Conservation (phyloP, 371 early-diverging fungal species). For the Fennellomyces sp. region DNA sequence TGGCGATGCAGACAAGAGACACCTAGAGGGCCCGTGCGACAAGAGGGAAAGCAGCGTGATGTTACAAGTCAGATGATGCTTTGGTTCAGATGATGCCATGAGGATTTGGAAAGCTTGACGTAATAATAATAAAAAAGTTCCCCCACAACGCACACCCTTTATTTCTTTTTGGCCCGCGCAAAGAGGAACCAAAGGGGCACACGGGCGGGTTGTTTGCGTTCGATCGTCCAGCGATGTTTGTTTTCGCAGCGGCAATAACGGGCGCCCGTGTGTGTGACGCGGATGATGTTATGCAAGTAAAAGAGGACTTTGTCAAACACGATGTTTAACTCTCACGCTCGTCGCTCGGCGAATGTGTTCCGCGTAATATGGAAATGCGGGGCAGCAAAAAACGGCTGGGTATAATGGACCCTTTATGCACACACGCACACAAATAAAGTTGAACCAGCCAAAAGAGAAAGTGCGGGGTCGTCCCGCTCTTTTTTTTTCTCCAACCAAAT, state of each 20-base stretch:
- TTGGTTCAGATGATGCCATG: constrained; percentile 1
- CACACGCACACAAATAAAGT: not conserved
- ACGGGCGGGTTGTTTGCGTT: too few species aligned
- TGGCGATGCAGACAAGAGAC: not conserved
- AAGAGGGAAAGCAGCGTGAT: not conserved
- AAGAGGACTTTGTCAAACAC: constrained; percentile 3
- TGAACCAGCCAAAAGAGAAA: too few species aligned
- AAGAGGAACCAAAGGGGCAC: not conserved
- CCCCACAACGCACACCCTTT: not conserved
- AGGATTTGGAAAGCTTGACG: constrained; percentile 5
- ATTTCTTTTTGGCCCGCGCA: not conserved
- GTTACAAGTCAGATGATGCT: not conserved
- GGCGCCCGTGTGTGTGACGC: not conserved
- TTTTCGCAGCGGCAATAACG: not conserved
- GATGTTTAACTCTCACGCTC: constrained; percentile 2
- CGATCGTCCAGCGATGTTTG: too few species aligned
- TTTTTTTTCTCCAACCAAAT: not conserved
- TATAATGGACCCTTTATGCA: too few species aligned
- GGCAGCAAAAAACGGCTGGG: too few species aligned
- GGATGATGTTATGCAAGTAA: constrained; percentile 3
- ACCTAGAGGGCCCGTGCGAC: not conserved
- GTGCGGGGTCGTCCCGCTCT: constrained; percentile 4
- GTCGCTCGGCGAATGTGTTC: not conserved
- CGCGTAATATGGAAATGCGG: not conserved
- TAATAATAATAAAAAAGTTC: not conserved